Conservation (phyloP, 1,284 basidiomycete species). For the Sporisorium graminicola region DNA sequence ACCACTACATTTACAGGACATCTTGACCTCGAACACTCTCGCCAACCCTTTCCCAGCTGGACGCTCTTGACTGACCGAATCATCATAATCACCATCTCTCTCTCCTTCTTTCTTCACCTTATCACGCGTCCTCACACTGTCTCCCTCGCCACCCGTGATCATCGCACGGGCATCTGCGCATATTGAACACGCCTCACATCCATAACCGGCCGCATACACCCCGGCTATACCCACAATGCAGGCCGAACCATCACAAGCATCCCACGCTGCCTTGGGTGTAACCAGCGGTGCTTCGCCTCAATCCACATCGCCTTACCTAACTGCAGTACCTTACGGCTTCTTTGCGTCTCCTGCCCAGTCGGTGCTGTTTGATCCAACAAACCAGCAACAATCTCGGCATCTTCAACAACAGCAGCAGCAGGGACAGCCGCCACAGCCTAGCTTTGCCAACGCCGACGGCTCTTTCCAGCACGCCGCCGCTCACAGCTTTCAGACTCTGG, state of each 20-base stretch:
- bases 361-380: conserved; percentile 20
- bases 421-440: conserved; percentile 21
- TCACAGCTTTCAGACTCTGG: conserved; percentile 18
- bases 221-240: conserved; percentile 23
- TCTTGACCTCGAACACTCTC: background rate
- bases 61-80: conserved; percentile 23
- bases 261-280: conserved; percentile 13
- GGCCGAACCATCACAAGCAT: conserved; percentile 34
- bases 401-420: conserved; percentile 37
- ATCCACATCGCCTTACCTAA: conserved; percentile 36
- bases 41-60: background rate
- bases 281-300: conserved; percentile 7
- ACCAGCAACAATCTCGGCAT: conserved; percentile 27
- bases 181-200: background rate
- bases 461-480: conserved; percentile 26
- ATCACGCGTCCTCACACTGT: background rate
- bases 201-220: conserved; percentile 1
- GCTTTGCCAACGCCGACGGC: conserved; percentile 14
- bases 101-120: background rate
- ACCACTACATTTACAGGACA: background rate
- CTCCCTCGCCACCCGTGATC: conserved; percentile 14
- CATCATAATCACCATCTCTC: background rate
- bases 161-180: conserved; percentile 13
- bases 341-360: conserved; percentile 25
- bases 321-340: conserved; percentile 31